These are phyloP conservation scores for Phanerodontia chrysosporium DNA, from an alignment of 768 basidiomycete species.

Conservation along the genomic window DNA sequence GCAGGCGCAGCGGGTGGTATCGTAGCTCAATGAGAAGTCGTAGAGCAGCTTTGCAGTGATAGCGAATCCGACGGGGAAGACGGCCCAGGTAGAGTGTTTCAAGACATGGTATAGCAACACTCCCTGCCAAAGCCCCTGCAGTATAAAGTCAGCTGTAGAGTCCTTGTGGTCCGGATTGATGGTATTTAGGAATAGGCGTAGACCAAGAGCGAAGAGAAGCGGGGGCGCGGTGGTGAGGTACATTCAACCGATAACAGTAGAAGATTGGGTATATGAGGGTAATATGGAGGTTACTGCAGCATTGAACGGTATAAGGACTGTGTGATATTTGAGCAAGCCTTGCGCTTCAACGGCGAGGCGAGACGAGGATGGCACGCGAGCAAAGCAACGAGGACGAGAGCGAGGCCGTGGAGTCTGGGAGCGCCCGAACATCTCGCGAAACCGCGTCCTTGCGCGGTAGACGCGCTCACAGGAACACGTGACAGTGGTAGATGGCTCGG, in stretches of 20 bases:
- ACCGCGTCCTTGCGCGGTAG: no score
- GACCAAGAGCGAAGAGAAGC: slow-evolving; percentile 70
- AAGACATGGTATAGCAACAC: slow-evolving; percentile 67
- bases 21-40: slow-evolving; percentile 55
- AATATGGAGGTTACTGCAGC: background rate
- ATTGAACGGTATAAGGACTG: background rate
- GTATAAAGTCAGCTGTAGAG: slow-evolving; percentile 54
- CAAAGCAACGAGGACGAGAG: background rate
- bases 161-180: slow-evolving; percentile 36
- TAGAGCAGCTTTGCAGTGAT: slow-evolving; percentile 59
- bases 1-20: slow-evolving; percentile 50
- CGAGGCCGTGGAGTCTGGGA: background rate
- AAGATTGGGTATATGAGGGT: background rate
- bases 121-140: slow-evolving; percentile 73
- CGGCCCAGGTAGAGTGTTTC: slow-evolving; percentile 48
- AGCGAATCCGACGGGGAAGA: slow-evolving; percentile 51
- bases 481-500: background rate
- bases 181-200: slow-evolving; percentile 64
- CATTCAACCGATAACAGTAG: slow-evolving; percentile 23
- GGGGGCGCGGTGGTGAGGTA: slow-evolving; percentile 55
- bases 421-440: slow-evolving; percentile 4
- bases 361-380: background rate
- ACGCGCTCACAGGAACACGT: background rate
- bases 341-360: no score
- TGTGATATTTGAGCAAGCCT: no score